Evolutionary conservation across 108 stramenopile species (phyloP).

Genomic region (Cyclotella cryptica): DNA sequence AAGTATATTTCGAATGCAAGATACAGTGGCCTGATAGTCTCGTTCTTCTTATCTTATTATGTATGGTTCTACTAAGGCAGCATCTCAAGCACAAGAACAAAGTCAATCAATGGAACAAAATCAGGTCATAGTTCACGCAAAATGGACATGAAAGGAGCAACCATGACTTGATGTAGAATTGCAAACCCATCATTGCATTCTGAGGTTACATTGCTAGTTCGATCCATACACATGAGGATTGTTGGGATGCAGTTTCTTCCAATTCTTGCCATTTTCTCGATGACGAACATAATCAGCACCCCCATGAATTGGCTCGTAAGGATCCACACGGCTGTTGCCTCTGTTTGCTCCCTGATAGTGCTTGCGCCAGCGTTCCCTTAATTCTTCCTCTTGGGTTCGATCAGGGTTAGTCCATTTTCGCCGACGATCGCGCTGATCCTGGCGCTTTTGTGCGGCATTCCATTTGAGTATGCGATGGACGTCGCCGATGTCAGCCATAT

Average conservation of each 20-base stretch:
- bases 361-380: constrained; percentile 1
- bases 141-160: no score
- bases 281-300: neutral
- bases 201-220: no score
- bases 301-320: constrained; percentile 10
- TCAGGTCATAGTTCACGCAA: no score
- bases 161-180: no score
- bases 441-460: constrained; percentile 9
- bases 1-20: no score
- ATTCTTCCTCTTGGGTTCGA: neutral
- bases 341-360: constrained; percentile 2
- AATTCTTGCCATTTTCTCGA: neutral
- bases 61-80: no score
- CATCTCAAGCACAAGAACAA: no score
- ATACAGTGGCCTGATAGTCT: no score
- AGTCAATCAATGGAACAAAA: no score
- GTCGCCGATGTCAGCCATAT: neutral
- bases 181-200: no score
- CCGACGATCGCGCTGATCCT: neutral
- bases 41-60: no score
- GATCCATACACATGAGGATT: neutral
- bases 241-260: neutral
- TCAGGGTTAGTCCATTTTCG: neutral
- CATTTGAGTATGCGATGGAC: neutral
- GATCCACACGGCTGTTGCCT: neutral